Evolutionary conservation across 345 rosid species (phyloP), one percentile per base, ranked within the genome.

Genomic region (Firmiana major): DNA sequence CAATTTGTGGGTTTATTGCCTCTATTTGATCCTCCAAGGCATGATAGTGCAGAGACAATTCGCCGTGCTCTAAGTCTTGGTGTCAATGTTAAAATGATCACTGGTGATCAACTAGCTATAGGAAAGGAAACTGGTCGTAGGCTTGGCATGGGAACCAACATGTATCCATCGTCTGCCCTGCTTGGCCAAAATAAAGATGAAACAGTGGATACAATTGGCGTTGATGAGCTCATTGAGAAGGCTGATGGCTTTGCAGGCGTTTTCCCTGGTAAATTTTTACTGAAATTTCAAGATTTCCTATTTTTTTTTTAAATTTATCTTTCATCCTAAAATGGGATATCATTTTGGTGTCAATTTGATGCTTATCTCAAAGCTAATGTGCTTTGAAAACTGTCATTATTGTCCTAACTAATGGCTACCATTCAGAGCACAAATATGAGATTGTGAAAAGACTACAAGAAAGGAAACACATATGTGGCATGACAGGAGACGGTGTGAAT

Each of bases 401-500:
- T 8, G 24, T 70, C 31, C 77, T 84, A 80, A 80, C 77, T 36
- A 13, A 67, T 73, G 45, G 60, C 12, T 36, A 54, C 21, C 46
- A 63, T 77, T 36, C 77, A 91, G 98, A 94, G 84, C 98, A 94
- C 87, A 94, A 94, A 79, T 94, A 93, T 59, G 97, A 93, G 89
- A 94, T 94, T 60, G 98, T 94, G 76, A 91, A 85, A 90, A 88
- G 90, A 82, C 90, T 95, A 34, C 98, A 95, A 77, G 90, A 84
- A 7, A 88, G 83, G 91, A 93, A 95, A 69, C 98, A 95, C 77
- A 93, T 95, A 17, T 93, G 98, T 68, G 99, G 99, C 53, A 95
- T 95, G 97, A 95, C 98, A 22, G 99, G 99, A 79, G 97, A 95
- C 76, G 97, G 99, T 38, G 99, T 95, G 75, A 95, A 95, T 80